phyloP scores from a whole-genome alignment of 2,329 filamentous ascomycete genomes.

The Venturia aucupariae region DNA sequence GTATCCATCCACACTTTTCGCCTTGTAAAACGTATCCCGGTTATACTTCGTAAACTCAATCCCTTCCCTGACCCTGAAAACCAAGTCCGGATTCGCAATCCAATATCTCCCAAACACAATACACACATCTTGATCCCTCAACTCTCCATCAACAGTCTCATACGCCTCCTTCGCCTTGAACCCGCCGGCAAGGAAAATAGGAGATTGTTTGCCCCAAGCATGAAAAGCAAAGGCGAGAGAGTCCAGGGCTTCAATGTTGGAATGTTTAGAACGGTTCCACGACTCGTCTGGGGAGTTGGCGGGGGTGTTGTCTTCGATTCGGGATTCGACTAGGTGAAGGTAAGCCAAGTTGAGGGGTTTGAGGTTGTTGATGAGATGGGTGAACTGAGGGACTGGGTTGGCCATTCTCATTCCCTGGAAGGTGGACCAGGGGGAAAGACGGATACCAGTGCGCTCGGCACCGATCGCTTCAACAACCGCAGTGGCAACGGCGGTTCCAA shows the following conservation, averaged over 20 bases:
- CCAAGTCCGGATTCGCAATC: constrained; percentile 41
- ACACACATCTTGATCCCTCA: constrained; percentile 33
- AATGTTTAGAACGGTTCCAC: constrained; percentile 18
- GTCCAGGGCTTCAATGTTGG: constrained; percentile 29
- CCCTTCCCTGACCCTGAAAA: constrained; percentile 35
- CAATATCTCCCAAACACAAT: constrained; percentile 42
- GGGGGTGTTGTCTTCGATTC: constrained; percentile 36
- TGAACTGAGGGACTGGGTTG: constrained; percentile 55
- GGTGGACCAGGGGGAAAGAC: constrained; percentile 50
- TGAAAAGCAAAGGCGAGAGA: constrained; percentile 16
- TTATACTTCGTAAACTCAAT: constrained; percentile 38
- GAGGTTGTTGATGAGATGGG: constrained; percentile 44
- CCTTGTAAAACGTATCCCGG: constrained; percentile 37
- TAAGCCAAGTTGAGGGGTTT: constrained; percentile 48
- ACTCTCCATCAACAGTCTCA: constrained; percentile 30
- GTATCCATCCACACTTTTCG: constrained; percentile 31
- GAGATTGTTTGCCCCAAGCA: constrained; percentile 13
- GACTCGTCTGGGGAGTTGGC: background rate
- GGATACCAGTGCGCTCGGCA: constrained; percentile 44
- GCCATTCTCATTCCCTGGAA: constrained; percentile 58
- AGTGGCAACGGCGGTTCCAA: constrained; percentile 44
- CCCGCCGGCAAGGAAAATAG: constrained; percentile 34
- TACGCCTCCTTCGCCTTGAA: constrained; percentile 31
- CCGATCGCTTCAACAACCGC: constrained; percentile 44
- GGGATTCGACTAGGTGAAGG: constrained; percentile 52